Conservation (phyloP, 805 yeast genomes). For the Myxozyma vanderwaltii region DNA sequence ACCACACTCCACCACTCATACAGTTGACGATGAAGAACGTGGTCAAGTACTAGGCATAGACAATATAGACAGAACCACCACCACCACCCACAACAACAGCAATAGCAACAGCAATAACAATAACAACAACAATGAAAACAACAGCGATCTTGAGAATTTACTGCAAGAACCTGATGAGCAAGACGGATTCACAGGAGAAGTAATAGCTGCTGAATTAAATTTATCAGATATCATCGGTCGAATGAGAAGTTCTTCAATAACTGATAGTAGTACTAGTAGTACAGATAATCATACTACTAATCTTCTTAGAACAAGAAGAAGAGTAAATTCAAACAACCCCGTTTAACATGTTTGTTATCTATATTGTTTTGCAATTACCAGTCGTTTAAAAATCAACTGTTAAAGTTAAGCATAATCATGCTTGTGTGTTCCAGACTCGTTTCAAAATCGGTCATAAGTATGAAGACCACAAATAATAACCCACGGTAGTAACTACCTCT, state of each 20-base stretch:
- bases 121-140: too few relatives aligned
- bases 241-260: neutral
- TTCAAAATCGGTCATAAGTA: too few relatives aligned
- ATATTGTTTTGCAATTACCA: too few relatives aligned
- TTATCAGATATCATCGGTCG: constrained; percentile 19
- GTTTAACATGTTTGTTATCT: too few relatives aligned
- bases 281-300: neutral
- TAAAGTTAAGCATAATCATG: too few relatives aligned
- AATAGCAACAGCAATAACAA: neutral
- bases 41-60: constrained; percentile 1
- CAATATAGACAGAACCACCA: neutral
- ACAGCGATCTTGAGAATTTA: too few relatives aligned
- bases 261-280: neutral
- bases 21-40: constrained; percentile 26
- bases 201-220: constrained; percentile 26
- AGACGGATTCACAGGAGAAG: constrained; percentile 34
- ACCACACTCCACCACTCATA: constrained; percentile 2
- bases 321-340: neutral
- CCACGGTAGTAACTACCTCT: too few relatives aligned
- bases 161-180: constrained; percentile 14
- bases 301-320: neutral
- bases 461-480: too few relatives aligned
- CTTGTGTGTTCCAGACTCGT: too few relatives aligned
- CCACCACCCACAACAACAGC: neutral
- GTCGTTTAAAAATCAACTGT: too few relatives aligned